phyloP scores from a whole-genome alignment of 1,284 basidiomycete genomes.

The Prillingera fragicola region DNA sequence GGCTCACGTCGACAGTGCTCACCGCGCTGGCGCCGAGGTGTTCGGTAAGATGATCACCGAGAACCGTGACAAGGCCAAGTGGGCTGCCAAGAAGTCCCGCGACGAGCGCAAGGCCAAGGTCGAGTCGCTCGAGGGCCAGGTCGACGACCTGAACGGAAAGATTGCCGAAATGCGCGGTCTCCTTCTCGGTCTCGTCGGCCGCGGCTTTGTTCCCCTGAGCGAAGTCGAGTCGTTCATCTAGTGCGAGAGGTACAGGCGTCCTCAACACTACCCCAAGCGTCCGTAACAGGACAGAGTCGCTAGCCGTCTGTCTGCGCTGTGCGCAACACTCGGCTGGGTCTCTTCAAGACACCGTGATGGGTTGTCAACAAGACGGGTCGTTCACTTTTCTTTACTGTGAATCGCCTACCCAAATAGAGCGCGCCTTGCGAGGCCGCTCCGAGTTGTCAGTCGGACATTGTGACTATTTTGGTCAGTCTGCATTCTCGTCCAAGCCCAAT shows the following conservation, averaged over 20 bases:
- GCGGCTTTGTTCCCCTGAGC: constrained; percentile 22
- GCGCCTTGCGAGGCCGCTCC: too few species aligned
- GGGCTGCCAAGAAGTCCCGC: constrained; percentile 40
- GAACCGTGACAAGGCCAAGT: constrained; percentile 40
- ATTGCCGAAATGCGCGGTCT: constrained; percentile 24
- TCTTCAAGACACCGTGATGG: constrained; percentile 5
- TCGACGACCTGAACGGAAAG: constrained; percentile 25
- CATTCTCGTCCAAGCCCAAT: too few species aligned
- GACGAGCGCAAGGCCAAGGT: constrained; percentile 39
- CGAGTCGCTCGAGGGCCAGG: constrained; percentile 32
- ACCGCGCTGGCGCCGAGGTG: constrained; percentile 23
- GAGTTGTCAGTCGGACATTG: too few species aligned
- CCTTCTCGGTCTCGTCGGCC: constrained; percentile 24
- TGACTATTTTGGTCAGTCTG: too few species aligned
- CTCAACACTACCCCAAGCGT: too few species aligned
- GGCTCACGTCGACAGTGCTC: constrained; percentile 25
- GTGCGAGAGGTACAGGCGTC: too few species aligned
- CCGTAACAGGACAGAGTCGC: too few species aligned
- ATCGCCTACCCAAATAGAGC: too few species aligned
- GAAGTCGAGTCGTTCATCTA: constrained; percentile 25
- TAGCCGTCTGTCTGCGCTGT: too few species aligned
- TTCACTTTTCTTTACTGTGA: too few species aligned
- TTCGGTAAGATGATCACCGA: constrained; percentile 39
- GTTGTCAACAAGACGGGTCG: constrained; percentile 4
- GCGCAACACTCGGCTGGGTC: too few species aligned